phyloP scores from a whole-genome alignment of 208 protist species.

The Crithidia mellificae region DNA sequence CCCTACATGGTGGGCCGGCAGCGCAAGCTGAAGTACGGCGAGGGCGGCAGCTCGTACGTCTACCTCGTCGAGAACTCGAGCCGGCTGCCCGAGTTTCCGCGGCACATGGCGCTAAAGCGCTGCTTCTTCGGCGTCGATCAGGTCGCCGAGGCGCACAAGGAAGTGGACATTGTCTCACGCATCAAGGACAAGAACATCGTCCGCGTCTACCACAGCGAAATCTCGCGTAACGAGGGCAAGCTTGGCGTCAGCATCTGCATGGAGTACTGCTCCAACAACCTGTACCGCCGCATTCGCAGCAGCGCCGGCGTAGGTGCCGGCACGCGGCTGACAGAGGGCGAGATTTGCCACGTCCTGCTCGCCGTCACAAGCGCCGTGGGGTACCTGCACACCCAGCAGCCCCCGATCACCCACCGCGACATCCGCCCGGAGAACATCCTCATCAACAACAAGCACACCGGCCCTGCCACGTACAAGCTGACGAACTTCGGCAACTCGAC shows the following conservation, averaged over 20 bases:
- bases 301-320: slow-evolving; percentile 35
- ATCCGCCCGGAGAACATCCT: slow-evolving; percentile 95
- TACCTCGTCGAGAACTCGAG: slow-evolving; percentile 78
- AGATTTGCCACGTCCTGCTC: slow-evolving; percentile 90
- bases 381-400: slow-evolving; percentile 93
- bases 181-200: slow-evolving; percentile 83
- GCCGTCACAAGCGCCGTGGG: slow-evolving; percentile 89
- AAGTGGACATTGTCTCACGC: slow-evolving; percentile 74
- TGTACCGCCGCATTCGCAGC: slow-evolving; percentile 65
- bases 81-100: slow-evolving; percentile 61
- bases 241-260: slow-evolving; percentile 81
- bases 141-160: slow-evolving; percentile 68
- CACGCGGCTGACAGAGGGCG: slow-evolving; percentile 75
- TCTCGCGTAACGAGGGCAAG: slow-evolving; percentile 77
- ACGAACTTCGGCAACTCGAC: slow-evolving; percentile 94
- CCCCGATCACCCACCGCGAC: slow-evolving; percentile 94
- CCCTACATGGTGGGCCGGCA: slow-evolving; percentile 36
- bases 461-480: slow-evolving; percentile 87
- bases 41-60: slow-evolving; percentile 52
- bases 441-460: slow-evolving; percentile 65
- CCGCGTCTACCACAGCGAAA: slow-evolving; percentile 71
- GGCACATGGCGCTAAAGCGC: slow-evolving; percentile 74
- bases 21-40: slow-evolving; percentile 32
- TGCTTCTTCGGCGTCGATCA: slow-evolving; percentile 76
- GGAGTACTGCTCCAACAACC: slow-evolving; percentile 84